A percentile compares a stretch with the other conserved stretches of the same genome.
phyloP scores from a whole-genome alignment of 257 asterid genomes.

The Paraleonurus japonicus region DNA sequence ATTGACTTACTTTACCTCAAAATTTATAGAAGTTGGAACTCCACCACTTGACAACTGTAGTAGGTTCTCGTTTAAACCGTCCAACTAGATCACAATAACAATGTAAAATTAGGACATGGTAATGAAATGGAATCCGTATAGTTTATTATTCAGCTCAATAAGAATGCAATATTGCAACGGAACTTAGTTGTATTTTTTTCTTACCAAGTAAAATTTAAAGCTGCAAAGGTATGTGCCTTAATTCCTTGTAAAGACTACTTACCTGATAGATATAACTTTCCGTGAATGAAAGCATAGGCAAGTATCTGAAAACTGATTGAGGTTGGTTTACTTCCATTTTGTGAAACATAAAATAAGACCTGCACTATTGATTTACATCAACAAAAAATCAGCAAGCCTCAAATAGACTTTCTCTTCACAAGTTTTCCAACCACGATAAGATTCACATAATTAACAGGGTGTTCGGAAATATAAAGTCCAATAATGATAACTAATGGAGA shows the following conservation, averaged over 20 bases:
- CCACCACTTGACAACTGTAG: slow-evolving; percentile 41
- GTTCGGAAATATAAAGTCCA: neutral
- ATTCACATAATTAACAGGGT: neutral
- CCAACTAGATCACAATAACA: slow-evolving; percentile 61
- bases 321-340: slow-evolving; percentile 67
- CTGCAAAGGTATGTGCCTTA: neutral
- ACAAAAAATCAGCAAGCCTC: slow-evolving; percentile 15
- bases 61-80: slow-evolving; percentile 71
- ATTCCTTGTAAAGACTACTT: slow-evolving; percentile 11
- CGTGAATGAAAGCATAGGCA: slow-evolving; percentile 84
- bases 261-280: slow-evolving; percentile 98
- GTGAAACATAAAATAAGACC: slow-evolving; percentile 95
- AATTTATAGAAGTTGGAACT: slow-evolving; percentile 26
- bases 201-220: neutral
- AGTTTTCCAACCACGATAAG: slow-evolving; percentile 15
- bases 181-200: neutral
- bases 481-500: neutral
- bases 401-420: neutral
- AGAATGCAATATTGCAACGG: neutral
- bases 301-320: slow-evolving; percentile 58
- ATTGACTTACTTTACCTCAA: slow-evolving; percentile 30
- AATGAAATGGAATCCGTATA: slow-evolving; percentile 1
- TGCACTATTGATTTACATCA: slow-evolving; percentile 53
- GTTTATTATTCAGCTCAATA: neutral
- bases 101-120: slow-evolving; percentile 21